Conservation (phyloP, 1,284 basidiomycete genomes). For the Puccinia novopanici region DNA sequence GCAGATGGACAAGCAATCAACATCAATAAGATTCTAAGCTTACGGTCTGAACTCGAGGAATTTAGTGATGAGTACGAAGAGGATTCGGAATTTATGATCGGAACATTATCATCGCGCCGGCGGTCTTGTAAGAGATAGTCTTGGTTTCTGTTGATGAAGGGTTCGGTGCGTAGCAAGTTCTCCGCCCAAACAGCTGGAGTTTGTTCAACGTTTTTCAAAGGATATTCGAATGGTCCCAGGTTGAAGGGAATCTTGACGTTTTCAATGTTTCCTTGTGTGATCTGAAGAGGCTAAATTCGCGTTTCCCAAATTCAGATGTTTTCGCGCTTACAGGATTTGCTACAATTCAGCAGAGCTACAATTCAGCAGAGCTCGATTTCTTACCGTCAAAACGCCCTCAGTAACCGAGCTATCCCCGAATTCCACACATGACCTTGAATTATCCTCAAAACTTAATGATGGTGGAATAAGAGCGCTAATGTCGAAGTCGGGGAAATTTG, state of each 20-base stretch:
- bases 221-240: no score
- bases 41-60: constrained; percentile 26
- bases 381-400: constrained; percentile 4
- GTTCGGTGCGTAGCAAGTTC: background rate
- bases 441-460: background rate
- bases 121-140: background rate
- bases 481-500: background rate
- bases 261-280: background rate
- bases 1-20: background rate
- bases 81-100: background rate
- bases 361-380: background rate
- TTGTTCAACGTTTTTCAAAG: background rate
- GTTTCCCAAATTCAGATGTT: background rate
- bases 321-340: background rate
- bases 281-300: background rate
- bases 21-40: background rate
- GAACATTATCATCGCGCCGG: background rate
- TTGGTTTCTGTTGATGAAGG: background rate
- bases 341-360: no score
- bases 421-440: background rate
- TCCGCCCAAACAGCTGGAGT: background rate
- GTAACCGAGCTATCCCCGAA: background rate
- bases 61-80: constrained; percentile 8
- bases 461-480: background rate
- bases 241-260: constrained; percentile 1